Conservation (phyloP, 1,284 basidiomycete genomes). For the Rhizopogon parksii region DNA sequence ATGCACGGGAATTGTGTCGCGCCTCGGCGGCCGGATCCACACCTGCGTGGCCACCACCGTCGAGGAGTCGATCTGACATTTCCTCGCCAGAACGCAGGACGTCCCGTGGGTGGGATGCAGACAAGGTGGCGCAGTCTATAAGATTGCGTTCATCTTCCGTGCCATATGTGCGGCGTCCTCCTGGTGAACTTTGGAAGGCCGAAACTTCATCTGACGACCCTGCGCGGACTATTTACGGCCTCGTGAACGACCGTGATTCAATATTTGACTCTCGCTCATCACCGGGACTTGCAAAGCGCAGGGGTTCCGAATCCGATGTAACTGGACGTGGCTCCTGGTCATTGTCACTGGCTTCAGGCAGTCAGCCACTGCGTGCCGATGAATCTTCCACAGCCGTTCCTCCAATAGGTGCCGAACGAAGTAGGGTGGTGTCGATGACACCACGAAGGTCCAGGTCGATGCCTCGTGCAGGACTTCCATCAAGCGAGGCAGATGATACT, state of each 20-base stretch:
- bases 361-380: constrained; percentile 19
- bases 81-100: constrained; percentile 8
- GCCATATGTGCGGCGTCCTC: constrained; percentile 15
- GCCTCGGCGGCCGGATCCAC: constrained; percentile 3
- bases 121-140: constrained; percentile 16
- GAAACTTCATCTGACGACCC: not conserved
- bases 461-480: not conserved
- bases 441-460: constrained; percentile 5
- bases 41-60: constrained; percentile 9
- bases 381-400: constrained; percentile 18
- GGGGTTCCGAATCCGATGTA: constrained; percentile 5
- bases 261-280: constrained; percentile 6
- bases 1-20: constrained; percentile 9
- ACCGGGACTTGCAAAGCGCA: constrained; percentile 16
- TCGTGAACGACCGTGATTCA: not conserved
- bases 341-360: constrained; percentile 21
- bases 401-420: constrained; percentile 28
- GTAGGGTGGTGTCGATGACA: constrained; percentile 15
- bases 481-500: not conserved
- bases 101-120: constrained; percentile 14
- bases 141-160: constrained; percentile 11
- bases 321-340: constrained; percentile 14
- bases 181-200: constrained; percentile 17
- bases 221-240: constrained; percentile 2
- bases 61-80: constrained; percentile 1